Percentiles rank a stretch among this genome's conserved stretches.
phyloP scores from a whole-genome alignment of 2,329 filamentous ascomycete species.

The Trichophyton verrucosum region DNA sequence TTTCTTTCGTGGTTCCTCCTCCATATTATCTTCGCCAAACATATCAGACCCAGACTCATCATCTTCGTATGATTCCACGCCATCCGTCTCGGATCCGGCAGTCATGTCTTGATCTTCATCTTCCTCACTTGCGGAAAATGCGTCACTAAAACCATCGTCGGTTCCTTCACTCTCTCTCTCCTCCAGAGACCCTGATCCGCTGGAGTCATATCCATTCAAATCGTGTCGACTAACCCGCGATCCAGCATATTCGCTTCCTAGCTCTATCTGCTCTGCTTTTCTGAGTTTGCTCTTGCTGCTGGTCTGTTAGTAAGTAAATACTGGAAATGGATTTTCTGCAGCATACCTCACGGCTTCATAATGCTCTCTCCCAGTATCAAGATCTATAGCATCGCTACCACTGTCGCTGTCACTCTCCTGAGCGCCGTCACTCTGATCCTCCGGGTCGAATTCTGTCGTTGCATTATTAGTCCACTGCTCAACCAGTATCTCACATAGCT shows the following conservation, averaged over 20 bases:
- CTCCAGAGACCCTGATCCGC: constrained; percentile 24
- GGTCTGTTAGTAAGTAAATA: neutral
- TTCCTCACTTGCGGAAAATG: constrained; percentile 24
- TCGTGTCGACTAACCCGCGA: constrained; percentile 59
- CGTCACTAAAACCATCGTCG: constrained; percentile 22
- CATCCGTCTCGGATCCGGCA: constrained; percentile 24
- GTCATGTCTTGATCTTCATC: constrained; percentile 21
- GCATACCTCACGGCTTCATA: constrained; percentile 63
- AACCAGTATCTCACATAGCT: constrained; percentile 6
- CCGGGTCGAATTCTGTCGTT: constrained; percentile 63
- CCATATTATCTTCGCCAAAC: constrained; percentile 16
- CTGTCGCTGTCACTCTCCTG: constrained; percentile 44
- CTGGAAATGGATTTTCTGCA: neutral
- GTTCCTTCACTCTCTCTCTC: constrained; percentile 31
- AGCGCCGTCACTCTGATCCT: constrained; percentile 49
- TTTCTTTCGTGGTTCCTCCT: constrained; percentile 16
- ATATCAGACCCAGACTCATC: constrained; percentile 18
- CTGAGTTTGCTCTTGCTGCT: constrained; percentile 68
- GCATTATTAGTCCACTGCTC: constrained; percentile 6
- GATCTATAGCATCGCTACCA: constrained; percentile 34
- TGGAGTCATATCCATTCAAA: constrained; percentile 40
- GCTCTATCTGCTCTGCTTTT: constrained; percentile 52
- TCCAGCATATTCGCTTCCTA: constrained; percentile 73
- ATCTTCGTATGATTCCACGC: constrained; percentile 17
- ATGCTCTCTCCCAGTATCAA: constrained; percentile 63